Conservation (phyloP, 139 green algal species). For the Asterochloris sp. region DNA sequence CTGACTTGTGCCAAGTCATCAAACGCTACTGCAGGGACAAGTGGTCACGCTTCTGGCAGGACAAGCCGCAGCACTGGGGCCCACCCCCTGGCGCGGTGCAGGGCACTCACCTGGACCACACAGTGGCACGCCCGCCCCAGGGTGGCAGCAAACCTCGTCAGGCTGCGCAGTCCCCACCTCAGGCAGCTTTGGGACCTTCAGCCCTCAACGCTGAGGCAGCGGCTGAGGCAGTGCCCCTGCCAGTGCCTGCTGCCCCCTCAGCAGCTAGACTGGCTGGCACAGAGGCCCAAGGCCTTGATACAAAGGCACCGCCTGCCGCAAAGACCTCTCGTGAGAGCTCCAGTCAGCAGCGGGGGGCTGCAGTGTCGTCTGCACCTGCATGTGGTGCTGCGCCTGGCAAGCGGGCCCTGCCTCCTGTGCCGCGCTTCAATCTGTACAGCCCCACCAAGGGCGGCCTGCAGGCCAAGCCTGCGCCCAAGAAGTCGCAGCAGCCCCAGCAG, state of each 20-base stretch:
- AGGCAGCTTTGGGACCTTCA: neutral
- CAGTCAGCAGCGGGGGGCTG: neutral
- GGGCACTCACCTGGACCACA: neutral
- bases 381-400: neutral
- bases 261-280: too few relatives aligned
- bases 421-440: conserved; percentile 14
- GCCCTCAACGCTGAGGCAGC: neutral
- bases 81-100: neutral
- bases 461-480: neutral
- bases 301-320: neutral
- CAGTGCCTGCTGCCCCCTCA: too few relatives aligned
- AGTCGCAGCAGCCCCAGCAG: neutral
- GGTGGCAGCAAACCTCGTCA: too few relatives aligned
- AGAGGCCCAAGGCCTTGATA: too few relatives aligned
- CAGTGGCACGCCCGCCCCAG: too few relatives aligned
- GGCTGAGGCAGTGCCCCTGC: neutral
- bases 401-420: neutral
- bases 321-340: neutral
- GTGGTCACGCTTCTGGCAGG: conserved; percentile 9
- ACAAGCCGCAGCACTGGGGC: conserved; percentile 18
- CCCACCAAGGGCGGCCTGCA: conserved; percentile 9
- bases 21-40: neutral
- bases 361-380: neutral
- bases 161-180: neutral
- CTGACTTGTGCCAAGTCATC: neutral